A percentile compares a stretch with the other conserved stretches of the same genome.
These are phyloP conservation scores for Nigrospora osmanthi DNA, from an alignment of 2,329 filamentous ascomycete genomes.

Conservation along the genomic window DNA sequence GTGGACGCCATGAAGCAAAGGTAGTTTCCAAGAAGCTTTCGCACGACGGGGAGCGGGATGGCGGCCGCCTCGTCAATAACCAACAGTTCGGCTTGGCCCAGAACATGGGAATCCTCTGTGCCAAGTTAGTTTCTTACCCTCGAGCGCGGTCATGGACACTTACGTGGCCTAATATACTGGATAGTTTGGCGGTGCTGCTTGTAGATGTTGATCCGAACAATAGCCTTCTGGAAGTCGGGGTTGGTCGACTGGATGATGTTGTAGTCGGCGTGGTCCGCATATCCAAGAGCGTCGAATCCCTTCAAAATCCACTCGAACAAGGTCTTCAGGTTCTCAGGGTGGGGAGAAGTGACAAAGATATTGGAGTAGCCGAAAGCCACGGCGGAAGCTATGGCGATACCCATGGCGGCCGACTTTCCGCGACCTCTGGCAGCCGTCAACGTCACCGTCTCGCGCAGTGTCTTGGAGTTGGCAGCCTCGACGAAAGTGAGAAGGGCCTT, in stretches of 20 bases:
- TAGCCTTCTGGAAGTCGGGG: constrained; percentile 97
- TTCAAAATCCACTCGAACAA: constrained; percentile 98
- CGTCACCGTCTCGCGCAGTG: constrained; percentile 84
- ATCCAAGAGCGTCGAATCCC: constrained; percentile 89
- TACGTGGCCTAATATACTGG: constrained; percentile 85
- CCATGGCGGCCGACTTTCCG: constrained; percentile 93
- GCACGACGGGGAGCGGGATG: constrained; percentile 85
- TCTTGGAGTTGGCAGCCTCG: constrained; percentile 94
- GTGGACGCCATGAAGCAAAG: constrained; percentile 99
- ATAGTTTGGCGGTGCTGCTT: constrained; percentile 94
- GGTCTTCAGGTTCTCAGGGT: constrained; percentile 96
- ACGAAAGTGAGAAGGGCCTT: constrained; percentile 96
- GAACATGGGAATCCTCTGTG: constrained; percentile 74
- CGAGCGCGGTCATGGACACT: too few species aligned
- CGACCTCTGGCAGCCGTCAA: constrained; percentile 89
- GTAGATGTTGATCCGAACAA: constrained; percentile 94
- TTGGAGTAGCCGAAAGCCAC: constrained; percentile 97
- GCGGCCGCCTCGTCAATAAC: constrained; percentile 98
- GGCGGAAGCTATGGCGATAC: constrained; percentile 88
- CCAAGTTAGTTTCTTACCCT: too few species aligned
- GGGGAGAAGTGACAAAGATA: constrained; percentile 97
- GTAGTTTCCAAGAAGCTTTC: constrained; percentile 93
- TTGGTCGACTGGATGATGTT: constrained; percentile 98
- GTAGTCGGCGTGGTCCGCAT: constrained; percentile 93
- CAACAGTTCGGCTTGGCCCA: constrained; percentile 89